A percentile compares a stretch with the other conserved stretches of the same genome.
Conservation (phyloP, 768 basidiomycete species). For the Tylopilus sp. region DNA sequence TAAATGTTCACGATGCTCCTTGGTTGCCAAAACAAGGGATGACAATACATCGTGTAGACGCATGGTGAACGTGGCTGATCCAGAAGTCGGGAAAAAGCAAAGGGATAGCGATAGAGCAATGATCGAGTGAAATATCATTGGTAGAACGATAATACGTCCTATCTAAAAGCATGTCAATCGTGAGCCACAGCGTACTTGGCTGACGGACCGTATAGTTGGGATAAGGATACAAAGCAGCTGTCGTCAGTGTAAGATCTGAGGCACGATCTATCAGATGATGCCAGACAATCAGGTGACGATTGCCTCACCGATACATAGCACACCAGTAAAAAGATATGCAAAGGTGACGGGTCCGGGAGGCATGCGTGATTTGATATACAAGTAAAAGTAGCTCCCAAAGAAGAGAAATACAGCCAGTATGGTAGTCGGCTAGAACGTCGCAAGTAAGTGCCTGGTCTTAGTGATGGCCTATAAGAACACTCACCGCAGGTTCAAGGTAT, state of each 20-base stretch:
- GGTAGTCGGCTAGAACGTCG: slow-evolving; percentile 43
- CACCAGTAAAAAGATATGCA: slow-evolving; percentile 54
- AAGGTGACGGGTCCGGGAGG: slow-evolving; percentile 64
- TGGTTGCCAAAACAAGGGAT: slow-evolving; percentile 45
- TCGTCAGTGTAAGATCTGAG: slow-evolving; percentile 58
- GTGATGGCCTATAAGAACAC: neutral
- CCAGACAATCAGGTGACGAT: neutral
- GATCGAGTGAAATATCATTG: slow-evolving; percentile 56
- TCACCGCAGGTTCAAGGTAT: slow-evolving; percentile 52
- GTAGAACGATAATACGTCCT: slow-evolving; percentile 52
- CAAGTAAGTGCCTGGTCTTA: neutral
- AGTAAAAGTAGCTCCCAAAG: slow-evolving; percentile 50
- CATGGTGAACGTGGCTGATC: slow-evolving; percentile 58
- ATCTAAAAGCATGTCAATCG: slow-evolving; percentile 30
- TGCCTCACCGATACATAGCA: slow-evolving; percentile 54
- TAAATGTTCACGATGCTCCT: slow-evolving; percentile 46
- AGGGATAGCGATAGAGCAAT: slow-evolving; percentile 51
- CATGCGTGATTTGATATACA: slow-evolving; percentile 56
- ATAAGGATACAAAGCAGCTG: slow-evolving; percentile 59
- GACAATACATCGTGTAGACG: slow-evolving; percentile 45
- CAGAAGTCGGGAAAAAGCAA: slow-evolving; percentile 58
- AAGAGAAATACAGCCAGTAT: slow-evolving; percentile 65
- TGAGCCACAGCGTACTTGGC: neutral
- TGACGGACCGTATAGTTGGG: slow-evolving; percentile 53
- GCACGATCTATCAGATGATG: neutral